These are phyloP conservation scores for Vigna reflexopilosa DNA, from an alignment of 306 rosid species.

Conservation along the genomic window DNA sequence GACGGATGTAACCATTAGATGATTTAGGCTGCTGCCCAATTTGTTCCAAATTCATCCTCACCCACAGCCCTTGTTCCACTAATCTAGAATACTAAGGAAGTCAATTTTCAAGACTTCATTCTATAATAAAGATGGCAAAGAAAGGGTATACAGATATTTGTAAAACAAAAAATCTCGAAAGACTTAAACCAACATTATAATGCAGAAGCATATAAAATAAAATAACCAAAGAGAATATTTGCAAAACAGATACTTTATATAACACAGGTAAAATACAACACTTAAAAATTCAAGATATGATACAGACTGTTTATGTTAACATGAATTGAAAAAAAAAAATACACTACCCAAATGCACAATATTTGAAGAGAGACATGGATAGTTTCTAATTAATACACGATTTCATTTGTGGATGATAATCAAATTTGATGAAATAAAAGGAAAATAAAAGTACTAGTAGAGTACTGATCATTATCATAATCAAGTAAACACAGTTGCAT, in stretches of 20 bases:
- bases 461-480: neutral
- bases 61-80: conserved; percentile 62
- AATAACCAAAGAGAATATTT: conserved; percentile 9
- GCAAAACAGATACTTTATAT: neutral
- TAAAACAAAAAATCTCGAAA: conserved; percentile 1
- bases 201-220: conserved; percentile 16
- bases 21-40: conserved; percentile 66
- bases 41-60: conserved; percentile 78
- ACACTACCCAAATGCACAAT: neutral
- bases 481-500: neutral
- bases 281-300: neutral
- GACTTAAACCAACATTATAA: neutral
- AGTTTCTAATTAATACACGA: neutral
- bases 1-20: conserved; percentile 87
- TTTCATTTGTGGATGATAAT: neutral
- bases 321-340: neutral
- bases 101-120: conserved; percentile 35
- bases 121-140: conserved; percentile 17
- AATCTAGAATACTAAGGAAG: conserved; percentile 45
- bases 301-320: neutral
- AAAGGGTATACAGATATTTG: neutral
- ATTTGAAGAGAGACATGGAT: neutral
- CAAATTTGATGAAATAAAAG: neutral
- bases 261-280: neutral
- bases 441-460: neutral